A percentile compares a stretch with the other conserved stretches of the same genome.
phyloP scores from a whole-genome alignment of 176 grass and related monocot species.

The Carex parvula region DNA sequence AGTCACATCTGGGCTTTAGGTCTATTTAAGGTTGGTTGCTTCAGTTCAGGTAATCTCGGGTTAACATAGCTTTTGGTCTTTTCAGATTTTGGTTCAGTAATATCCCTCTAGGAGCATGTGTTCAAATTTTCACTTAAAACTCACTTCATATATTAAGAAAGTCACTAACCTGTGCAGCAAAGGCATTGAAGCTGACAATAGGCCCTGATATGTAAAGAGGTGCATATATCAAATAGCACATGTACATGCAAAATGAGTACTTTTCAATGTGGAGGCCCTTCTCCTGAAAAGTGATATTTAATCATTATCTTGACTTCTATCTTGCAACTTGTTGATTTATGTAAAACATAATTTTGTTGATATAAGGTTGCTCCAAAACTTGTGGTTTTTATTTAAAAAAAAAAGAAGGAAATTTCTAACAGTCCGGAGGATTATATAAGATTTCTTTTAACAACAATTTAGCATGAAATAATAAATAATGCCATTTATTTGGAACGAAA shows the following conservation, averaged over 20 bases:
- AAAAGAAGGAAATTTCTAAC: background rate
- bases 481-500: background rate
- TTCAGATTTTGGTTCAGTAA: background rate
- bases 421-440: background rate
- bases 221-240: slow-evolving; percentile 92
- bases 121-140: background rate
- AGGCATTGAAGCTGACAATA: slow-evolving; percentile 90
- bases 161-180: slow-evolving; percentile 69
- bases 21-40: background rate
- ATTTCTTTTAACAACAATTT: background rate
- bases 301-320: background rate
- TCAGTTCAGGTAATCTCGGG: background rate
- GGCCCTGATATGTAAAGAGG: slow-evolving; percentile 93
- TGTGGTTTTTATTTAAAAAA: background rate
- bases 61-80: background rate
- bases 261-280: slow-evolving; percentile 52
- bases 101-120: background rate
- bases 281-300: slow-evolving; percentile 45
- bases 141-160: background rate
- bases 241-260: slow-evolving; percentile 76
- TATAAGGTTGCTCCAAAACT: background rate
- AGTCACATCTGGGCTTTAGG: background rate
- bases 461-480: background rate
- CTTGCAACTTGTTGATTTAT: slow-evolving; percentile 5
- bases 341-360: background rate